Conservation (phyloP, 495 filamentous ascomycete species). For the Xylaria nigripes region DNA sequence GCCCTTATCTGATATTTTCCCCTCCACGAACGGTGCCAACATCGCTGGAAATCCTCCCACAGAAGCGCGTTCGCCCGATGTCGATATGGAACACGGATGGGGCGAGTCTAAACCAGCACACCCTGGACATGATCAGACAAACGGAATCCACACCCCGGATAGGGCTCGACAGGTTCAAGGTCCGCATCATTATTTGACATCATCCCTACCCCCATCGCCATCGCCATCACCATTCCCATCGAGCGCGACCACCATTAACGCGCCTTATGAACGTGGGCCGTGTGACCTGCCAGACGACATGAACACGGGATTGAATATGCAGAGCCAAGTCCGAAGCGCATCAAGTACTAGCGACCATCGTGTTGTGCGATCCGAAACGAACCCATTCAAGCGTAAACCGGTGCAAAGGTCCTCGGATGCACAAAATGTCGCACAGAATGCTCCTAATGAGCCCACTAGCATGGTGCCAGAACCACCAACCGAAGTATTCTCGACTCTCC, state of each 20-base stretch:
- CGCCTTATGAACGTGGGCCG: slow-evolving; percentile 17
- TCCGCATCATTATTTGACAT: background rate
- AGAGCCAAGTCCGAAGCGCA: slow-evolving; percentile 23
- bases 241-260: slow-evolving; percentile 7
- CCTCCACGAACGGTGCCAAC: slow-evolving; percentile 15
- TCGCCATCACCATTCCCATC: slow-evolving; percentile 12
- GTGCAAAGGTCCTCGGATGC: slow-evolving; percentile 7
- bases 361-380: slow-evolving; percentile 35
- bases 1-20: slow-evolving; percentile 25
- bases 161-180: slow-evolving; percentile 19
- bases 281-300: slow-evolving; percentile 23
- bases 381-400: slow-evolving; percentile 45
- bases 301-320: slow-evolving; percentile 3
- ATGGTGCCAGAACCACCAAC: slow-evolving; percentile 12
- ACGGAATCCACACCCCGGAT: slow-evolving; percentile 8
- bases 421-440: background rate
- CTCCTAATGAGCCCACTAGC: slow-evolving; percentile 10
- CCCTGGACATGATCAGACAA: slow-evolving; percentile 9
- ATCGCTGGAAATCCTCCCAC: slow-evolving; percentile 23
- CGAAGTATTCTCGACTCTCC: slow-evolving; percentile 31
- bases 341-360: slow-evolving; percentile 26
- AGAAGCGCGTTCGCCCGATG: slow-evolving; percentile 29
- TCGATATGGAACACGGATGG: slow-evolving; percentile 31
- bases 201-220: slow-evolving; percentile 11
- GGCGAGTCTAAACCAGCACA: slow-evolving; percentile 14